phyloP scores from a whole-genome alignment of 2,329 filamentous ascomycete genomes.

The Fusarium papillatum region DNA sequence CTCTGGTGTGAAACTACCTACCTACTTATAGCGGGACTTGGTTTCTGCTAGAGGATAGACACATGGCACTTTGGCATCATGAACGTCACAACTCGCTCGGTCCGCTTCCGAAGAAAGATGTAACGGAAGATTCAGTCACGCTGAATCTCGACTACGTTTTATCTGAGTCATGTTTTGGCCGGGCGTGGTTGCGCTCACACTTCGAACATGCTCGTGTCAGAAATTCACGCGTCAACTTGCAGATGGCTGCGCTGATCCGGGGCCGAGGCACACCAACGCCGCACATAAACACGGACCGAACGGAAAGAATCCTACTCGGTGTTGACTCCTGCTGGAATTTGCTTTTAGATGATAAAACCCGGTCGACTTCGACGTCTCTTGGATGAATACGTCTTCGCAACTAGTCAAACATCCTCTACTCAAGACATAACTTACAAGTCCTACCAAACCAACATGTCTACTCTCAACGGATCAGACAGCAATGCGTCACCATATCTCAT shows the following conservation, averaged over 20 bases:
- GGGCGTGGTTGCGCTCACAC: not conserved
- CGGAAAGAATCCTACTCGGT: not conserved
- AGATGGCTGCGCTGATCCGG: not conserved
- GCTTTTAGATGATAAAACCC: not conserved
- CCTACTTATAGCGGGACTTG: not conserved
- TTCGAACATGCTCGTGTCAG: not conserved
- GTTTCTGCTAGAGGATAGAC: not conserved
- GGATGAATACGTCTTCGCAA: not conserved
- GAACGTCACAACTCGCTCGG: not conserved
- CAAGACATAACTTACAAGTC: not conserved
- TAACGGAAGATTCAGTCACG: not conserved
- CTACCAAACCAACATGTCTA: not conserved
- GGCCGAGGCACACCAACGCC: not conserved
- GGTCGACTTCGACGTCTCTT: not conserved
- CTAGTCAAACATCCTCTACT: not conserved
- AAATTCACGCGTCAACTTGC: not conserved
- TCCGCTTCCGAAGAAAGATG: not conserved
- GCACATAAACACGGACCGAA: not conserved
- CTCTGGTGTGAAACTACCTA: not conserved
- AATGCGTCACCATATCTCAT: not conserved
- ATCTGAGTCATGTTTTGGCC: not conserved
- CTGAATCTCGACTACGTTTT: not conserved
- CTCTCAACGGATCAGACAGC: not conserved
- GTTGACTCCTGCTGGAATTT: not conserved
- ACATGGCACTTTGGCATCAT: not conserved